Evolutionary conservation across 306 rosid genomes (phyloP).

Genomic region (Quercus berberidifolia): DNA sequence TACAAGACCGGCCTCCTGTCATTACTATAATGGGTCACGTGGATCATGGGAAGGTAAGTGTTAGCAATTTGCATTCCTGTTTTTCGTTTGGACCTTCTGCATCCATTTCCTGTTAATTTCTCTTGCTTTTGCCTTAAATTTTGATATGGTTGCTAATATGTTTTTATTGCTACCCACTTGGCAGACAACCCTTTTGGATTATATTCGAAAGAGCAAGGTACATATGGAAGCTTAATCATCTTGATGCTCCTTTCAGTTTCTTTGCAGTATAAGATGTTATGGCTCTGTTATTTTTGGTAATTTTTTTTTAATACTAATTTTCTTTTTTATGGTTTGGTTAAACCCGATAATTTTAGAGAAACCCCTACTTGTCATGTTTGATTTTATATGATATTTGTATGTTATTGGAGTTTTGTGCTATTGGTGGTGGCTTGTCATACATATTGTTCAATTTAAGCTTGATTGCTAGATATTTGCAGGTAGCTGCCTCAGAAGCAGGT

Average conservation of each 20-base stretch:
- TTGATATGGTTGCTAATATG: constrained; percentile 24
- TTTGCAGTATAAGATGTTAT: neutral
- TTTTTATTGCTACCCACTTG: constrained; percentile 30
- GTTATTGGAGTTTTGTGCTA: neutral
- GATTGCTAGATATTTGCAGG: constrained; percentile 51
- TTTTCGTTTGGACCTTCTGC: constrained; percentile 10
- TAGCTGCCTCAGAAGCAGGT: constrained; percentile 98
- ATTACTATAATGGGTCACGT: constrained; percentile 99
- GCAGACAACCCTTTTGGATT: constrained; percentile 95
- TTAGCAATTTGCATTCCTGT: constrained; percentile 13
- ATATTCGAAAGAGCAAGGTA: constrained; percentile 94
- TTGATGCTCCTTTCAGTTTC: constrained; percentile 17
- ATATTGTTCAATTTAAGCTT: constrained; percentile 18
- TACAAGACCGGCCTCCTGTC: constrained; percentile 90
- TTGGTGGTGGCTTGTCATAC: constrained; percentile 4
- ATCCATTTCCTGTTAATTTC: neutral
- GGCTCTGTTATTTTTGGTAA: neutral
- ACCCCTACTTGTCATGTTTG: neutral
- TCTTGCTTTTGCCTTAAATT: neutral
- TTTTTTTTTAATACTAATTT: neutral
- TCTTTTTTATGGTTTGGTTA: neutral
- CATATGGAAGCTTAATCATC: constrained; percentile 11
- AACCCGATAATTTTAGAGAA: neutral
- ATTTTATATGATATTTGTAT: neutral
- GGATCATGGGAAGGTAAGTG: constrained; percentile 91